Base-by-base conservation (phyloP, 176 grass and related monocot genomes). In the Oryza meyeriana region DNA sequence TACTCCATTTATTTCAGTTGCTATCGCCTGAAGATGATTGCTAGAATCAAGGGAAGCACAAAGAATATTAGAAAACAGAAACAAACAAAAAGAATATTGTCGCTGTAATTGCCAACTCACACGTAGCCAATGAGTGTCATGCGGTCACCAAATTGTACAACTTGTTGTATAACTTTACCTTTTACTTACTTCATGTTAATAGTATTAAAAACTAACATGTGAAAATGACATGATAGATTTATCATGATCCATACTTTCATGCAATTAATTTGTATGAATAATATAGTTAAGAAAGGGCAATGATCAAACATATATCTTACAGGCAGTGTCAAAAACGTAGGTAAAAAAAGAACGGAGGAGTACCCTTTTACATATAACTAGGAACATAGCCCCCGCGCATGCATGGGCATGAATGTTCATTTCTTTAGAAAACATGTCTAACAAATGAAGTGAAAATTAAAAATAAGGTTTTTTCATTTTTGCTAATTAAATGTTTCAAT, bases 61-160 rank as follows among this genome's bases (percentile, higher is more conserved):
- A 74, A 5, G 25, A 42, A 20, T 74, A 20, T 74, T 32, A 31
- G 4, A 42, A 29, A 78, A 61, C 20, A 55, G 17, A 76, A 44
- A 4, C 28, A 67, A 61, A 75, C 22, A 50, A 82, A 50, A 82
- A 48, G n/a, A 76, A 76, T 70, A 27, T 25, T 48, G 63, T 42
- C 41, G 12, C 69, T 65, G 61, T 66, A 17, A 76, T 38, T 7
- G 12, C 71, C 42, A 76, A 25, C 41, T 67, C 81, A 57, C 62
- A 57, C 44, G n/a, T 30, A 24, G 4, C 61, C 62, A 84, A 40
- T 84, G 81, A 25, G 50, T 34, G 6, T 27, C 9, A 83, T 66
- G 59, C 61, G 18, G n/a, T 31, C 30, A 36, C 18, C 4, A 38
- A 32, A 70, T 70, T 63, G 38, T 39, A 14, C 64, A 69, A 70